Base-by-base conservation (phyloP, 1,139 yeast species). In the Oligophagozyma castellii region DNA sequence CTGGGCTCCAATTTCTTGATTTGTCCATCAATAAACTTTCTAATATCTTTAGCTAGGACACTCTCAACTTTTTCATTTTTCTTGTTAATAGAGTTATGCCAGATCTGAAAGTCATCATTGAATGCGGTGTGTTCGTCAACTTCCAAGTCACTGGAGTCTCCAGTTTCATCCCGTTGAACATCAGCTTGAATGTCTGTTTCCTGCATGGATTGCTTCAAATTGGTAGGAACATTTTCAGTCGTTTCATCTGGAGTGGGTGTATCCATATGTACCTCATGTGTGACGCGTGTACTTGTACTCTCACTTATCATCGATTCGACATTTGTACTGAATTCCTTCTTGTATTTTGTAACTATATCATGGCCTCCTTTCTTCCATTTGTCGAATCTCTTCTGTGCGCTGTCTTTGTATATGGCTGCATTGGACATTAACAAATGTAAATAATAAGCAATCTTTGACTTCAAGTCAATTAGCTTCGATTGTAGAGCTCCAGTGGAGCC, bases 61-160 rank as follows among this genome's bases (percentile, higher is more conserved):
- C 21, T 26, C 11, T 19, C 21, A 11, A 20, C 28, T 19, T 16
- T 26, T 16, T 19, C 19, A 15, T 16, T 16, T 15, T 26, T 26
- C 19, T 26, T 26, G 13, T 12, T 16, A 26, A 26, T 20, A 11
- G 18, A 16, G 13, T 19, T 14, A 8, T 23, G 12, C 28, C 28
- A 26, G 14, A 16, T 20, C 22, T 26, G 24, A 11, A 26, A 26
- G 14, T 26, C 28, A 10, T 20, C 21, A 12, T 26, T 20, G 11
- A 26, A 14, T 14, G 15, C 19, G 12, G 13, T 24, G 14, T 26
- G 16, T 34, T 32, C 12, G 37, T 36, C n/a, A 35, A 37, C 18
- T 35, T 37, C 26, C 28, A 21, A 30, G 14, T 35, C 36, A 14
- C 28, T 33, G n/a, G 21, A 23, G 12, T 29, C 23, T 7, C 34